Base-by-base conservation (phyloP, 2,329 filamentous ascomycete species). In the Talaromyces sp. region DNA sequence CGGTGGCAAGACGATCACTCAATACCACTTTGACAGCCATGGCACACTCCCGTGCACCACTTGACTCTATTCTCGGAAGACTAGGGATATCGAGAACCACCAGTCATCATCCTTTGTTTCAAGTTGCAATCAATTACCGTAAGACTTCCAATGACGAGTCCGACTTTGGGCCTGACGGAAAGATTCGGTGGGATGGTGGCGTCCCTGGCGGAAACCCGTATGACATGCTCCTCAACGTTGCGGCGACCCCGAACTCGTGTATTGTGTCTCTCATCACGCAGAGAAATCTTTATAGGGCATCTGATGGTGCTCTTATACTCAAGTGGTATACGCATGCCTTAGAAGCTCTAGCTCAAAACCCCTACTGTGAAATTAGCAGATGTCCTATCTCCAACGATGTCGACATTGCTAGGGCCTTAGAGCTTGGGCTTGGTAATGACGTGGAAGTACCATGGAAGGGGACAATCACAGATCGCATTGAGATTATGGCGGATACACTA, bases 101-200 rank as follows among this genome's bases (percentile, higher is more conserved):
- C 0, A 59, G 67, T 0, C 62, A 76, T 52, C 75, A 61, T 33
- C 81, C 81, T 0, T 36, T 84, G 0, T 83, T 82, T 68, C 81
- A 84, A 63, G 72, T 67, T 0, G 73, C 77, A 19, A 62, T 81
- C 39, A 74, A 82, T 64, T 82, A 81, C 62, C 70, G 77, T 5
- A 71, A 71, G 31, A 67, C 66, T 0, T 2, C 1, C 68, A 75
- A 75, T 1, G 75, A 75, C 50, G 65, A 76, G 2, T 63, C 55
- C 0, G 74, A 79, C 1, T 35, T 71, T 65, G 63, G 59, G 66
- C 28, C 43, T 36, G 2, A 19, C 65, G 3, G 55, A 62, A 63
- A 1, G 36, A 59, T 10, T 61, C 53, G n/a, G 61, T 70, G 25
- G 52, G 53, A 31, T 51, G 37, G 7, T 41, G 69, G 65, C 10